Evolutionary conservation across 2,329 filamentous ascomycete species (phyloP).

Genomic region (Tolypocladium ovalisporum): DNA sequence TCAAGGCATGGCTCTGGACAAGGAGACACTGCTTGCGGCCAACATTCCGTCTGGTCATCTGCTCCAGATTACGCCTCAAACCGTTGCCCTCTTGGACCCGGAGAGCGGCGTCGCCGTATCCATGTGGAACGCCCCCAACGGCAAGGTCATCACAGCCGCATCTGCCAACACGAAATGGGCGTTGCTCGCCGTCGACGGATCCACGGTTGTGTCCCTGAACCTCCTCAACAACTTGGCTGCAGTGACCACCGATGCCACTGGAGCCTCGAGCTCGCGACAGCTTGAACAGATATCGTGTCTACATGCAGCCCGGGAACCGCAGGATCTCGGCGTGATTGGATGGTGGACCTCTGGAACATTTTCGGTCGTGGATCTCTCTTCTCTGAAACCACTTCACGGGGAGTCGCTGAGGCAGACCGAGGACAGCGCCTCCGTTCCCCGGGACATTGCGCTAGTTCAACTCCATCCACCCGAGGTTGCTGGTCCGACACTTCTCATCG

Average conservation of each 20-base stretch:
- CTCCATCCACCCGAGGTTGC: slow-evolving; percentile 50
- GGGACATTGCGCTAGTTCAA: slow-evolving; percentile 70
- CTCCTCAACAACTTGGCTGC: slow-evolving; percentile 46
- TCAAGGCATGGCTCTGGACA: slow-evolving; percentile 55
- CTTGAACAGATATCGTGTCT: slow-evolving; percentile 75
- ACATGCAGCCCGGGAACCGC: slow-evolving; percentile 55
- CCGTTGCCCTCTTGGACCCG: slow-evolving; percentile 51
- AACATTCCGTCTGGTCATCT: slow-evolving; percentile 54
- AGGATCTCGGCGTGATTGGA: slow-evolving; percentile 64
- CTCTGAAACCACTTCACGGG: slow-evolving; percentile 54
- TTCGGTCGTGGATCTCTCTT: slow-evolving; percentile 58
- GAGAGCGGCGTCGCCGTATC: slow-evolving; percentile 43
- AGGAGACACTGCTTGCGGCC: slow-evolving; percentile 59
- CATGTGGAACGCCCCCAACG: slow-evolving; percentile 43
- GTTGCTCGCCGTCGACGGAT: slow-evolving; percentile 66
- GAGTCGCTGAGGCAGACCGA: slow-evolving; percentile 48
- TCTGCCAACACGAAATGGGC: slow-evolving; percentile 62
- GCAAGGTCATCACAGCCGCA: slow-evolving; percentile 60
- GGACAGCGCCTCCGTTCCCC: slow-evolving; percentile 67
- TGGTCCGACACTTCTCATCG: slow-evolving; percentile 70
- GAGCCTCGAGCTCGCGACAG: slow-evolving; percentile 25
- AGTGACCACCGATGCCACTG: slow-evolving; percentile 48
- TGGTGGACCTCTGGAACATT: slow-evolving; percentile 81
- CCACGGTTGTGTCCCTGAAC: slow-evolving; percentile 58
- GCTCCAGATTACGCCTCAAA: slow-evolving; percentile 64